Evolutionary conservation across 495 filamentous ascomycete species (phyloP), one percentile per base, ranked within the genome.

Genomic region (Annulohypoxylon stygium): DNA sequence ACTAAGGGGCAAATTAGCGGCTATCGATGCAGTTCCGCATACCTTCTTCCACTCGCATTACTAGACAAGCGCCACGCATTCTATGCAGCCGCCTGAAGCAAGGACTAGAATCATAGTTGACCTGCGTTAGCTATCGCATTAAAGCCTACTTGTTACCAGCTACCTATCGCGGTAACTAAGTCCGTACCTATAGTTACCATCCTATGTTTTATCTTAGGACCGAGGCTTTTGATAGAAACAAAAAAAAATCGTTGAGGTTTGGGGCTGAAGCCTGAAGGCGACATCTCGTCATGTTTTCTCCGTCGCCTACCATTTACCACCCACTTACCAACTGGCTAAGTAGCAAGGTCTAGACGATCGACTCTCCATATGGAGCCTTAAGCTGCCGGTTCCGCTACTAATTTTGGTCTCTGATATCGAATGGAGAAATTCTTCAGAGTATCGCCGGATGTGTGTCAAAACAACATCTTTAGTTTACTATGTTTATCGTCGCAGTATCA

Each of bases 151-250:
- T 50, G 65, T 69, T 65, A 69, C 66, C 37, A 73, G 12, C 54
- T 61, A 73, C 70, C 61, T 73, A 73, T 73, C 70, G 53, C 36
- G 37, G 70, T 65, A 73, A 73, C 54, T 45, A 73, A 61, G 25
- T 65, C 70, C 70, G 70, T 55, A 54, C 39, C 53, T 33, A 65
- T 33, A 65, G 30, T 3, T 30, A 30, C 60, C 65, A 55, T 25
- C 65, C 20, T 33, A 10, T 60, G 25, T 43, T 61, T 61, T 61
- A 55, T 61, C 61, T 16, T 45, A 63, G 39, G 60, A 47, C 55
- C 23, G 48, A 50, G 7, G 16, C 50, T 37, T 61, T 53, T 41
- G 26, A 23, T 23, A 23, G 20, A 30, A 30, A 30, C 3, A 30
- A 6, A 6, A 30, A 30, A 26, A 34, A 61, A 53, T 58, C 51